These are phyloP conservation scores for Fusarium decemcellulare DNA, from an alignment of 2,329 filamentous ascomycete genomes.

Conservation along the genomic window DNA sequence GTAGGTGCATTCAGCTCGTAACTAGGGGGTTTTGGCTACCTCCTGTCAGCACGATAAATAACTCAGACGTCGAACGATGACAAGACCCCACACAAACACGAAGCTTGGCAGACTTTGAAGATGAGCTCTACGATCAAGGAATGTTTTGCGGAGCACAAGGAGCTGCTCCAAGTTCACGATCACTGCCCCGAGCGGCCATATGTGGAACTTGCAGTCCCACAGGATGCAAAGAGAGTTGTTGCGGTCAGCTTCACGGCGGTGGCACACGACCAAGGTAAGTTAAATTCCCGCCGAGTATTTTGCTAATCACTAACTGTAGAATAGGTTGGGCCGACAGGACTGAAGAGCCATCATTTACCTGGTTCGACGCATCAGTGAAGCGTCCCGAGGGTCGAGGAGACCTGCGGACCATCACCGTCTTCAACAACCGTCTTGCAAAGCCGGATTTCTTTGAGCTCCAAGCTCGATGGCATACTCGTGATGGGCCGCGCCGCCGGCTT, in stretches of 20 bases:
- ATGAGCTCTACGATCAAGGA: conserved; percentile 18
- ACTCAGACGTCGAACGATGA: neutral
- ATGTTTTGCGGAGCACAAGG: conserved; percentile 17
- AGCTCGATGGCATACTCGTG: conserved; percentile 1
- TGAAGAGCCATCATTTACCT: conserved; percentile 25
- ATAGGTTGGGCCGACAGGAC: conserved; percentile 34
- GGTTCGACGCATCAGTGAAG: conserved; percentile 35
- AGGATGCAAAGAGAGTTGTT: conserved; percentile 23
- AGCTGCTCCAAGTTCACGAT: conserved; percentile 30
- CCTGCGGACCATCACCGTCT: conserved; percentile 21
- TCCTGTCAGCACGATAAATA: neutral
- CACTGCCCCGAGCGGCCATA: conserved; percentile 33
- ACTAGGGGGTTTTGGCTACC: no score
- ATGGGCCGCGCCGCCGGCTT: conserved; percentile 11
- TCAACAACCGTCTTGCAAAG: conserved; percentile 26
- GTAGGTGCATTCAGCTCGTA: no score
- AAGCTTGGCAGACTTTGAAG: no score
- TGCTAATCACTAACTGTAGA: fast-evolving
- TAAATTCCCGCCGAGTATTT: fast-evolving
- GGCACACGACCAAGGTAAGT: conserved; percentile 32
- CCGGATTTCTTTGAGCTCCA: conserved; percentile 11
- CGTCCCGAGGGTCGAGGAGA: conserved; percentile 33
- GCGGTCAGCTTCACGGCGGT: conserved; percentile 23
- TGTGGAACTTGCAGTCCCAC: conserved; percentile 26
- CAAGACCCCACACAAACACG: no score